phyloP scores from a whole-genome alignment of 2,329 filamentous ascomycete genomes.

The Sporothrix brunneoviolacea region DNA sequence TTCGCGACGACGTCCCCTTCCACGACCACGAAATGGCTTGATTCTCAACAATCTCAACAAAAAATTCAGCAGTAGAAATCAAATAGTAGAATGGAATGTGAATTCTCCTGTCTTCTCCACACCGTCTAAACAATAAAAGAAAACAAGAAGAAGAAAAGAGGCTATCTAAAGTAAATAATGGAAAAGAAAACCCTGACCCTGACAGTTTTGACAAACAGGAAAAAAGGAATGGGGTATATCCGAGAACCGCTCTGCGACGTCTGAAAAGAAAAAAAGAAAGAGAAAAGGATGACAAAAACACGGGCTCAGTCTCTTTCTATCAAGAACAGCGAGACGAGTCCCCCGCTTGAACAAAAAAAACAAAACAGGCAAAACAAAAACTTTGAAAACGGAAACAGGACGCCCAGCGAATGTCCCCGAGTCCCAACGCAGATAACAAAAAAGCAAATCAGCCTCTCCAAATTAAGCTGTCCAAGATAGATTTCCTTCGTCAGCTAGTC shows the following conservation, averaged over 20 bases:
- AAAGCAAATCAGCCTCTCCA: neutral
- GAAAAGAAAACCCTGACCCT: neutral
- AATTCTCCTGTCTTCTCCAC: neutral
- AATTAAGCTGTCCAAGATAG: constrained; percentile 1
- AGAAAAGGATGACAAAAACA: no score
- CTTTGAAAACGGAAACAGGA: no score
- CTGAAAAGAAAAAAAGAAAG: neutral
- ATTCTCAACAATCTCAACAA: neutral
- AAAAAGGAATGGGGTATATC: neutral
- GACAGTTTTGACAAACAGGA: neutral
- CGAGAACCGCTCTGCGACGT: no score
- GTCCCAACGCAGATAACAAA: no score
- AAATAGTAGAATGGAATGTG: neutral
- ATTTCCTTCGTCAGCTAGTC: neutral
- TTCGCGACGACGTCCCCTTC: neutral
- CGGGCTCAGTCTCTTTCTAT: no score
- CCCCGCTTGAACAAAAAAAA: neutral
- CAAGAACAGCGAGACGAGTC: no score
- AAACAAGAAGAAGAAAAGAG: neutral
- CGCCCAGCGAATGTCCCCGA: no score
- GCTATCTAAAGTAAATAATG: neutral
- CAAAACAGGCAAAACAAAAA: neutral
- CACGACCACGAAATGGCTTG: neutral
- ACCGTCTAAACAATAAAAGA: neutral
- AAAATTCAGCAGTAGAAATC: neutral